Conservation (phyloP, 805 yeast species). For the Zygotorulaspora danielsina region DNA sequence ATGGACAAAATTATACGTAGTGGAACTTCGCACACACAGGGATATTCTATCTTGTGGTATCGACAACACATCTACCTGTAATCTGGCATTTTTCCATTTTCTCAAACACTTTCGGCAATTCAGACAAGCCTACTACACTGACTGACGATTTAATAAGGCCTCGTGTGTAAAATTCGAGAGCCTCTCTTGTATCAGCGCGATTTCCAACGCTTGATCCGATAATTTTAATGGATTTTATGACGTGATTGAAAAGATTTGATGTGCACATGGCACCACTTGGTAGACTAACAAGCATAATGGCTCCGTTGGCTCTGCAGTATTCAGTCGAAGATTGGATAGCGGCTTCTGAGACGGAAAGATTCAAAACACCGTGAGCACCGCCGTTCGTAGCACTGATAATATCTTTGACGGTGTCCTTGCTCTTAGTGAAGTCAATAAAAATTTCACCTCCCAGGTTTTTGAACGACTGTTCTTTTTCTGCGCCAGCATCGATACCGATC, state of each 20-base stretch:
- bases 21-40: neutral
- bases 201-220: neutral
- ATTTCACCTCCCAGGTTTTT: neutral
- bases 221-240: neutral
- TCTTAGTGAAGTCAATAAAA: neutral
- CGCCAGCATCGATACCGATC: neutral
- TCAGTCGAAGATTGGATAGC: neutral
- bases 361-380: neutral
- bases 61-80: neutral
- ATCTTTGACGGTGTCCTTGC: neutral
- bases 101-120: neutral
- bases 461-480: neutral
- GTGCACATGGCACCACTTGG: neutral
- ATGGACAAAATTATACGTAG: too few species aligned
- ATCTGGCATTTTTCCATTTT: neutral
- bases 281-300: neutral
- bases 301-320: neutral
- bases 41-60: neutral
- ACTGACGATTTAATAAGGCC: neutral
- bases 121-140: neutral
- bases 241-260: neutral
- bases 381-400: neutral
- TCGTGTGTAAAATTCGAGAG: neutral
- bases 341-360: neutral
- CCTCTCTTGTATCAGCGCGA: neutral